phyloP scores from a whole-genome alignment of 2,329 filamentous ascomycete species.

The Verticillium klebahnii region DNA sequence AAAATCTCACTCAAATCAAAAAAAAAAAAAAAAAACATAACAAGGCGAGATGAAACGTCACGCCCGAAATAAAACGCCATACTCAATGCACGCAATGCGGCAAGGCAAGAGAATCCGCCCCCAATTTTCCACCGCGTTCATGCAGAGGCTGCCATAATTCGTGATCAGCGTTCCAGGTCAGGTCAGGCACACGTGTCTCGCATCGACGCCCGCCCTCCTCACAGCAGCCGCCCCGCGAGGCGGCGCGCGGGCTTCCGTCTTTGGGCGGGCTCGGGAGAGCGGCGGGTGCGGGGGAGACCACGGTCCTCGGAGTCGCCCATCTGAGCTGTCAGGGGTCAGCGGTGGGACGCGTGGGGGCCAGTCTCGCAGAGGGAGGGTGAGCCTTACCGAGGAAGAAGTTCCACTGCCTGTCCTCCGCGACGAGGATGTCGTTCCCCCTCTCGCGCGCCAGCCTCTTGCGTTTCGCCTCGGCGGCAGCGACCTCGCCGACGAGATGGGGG shows the following conservation, averaged over 20 bases:
- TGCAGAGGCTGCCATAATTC: background rate
- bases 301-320: slow-evolving; percentile 46
- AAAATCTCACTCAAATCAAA: too few relatives aligned
- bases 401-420: slow-evolving; percentile 55
- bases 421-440: slow-evolving; percentile 48
- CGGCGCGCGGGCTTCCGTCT: slow-evolving; percentile 35
- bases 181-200: background rate
- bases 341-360: background rate
- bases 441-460: slow-evolving; percentile 54
- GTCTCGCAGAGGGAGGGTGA: background rate
- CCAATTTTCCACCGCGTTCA: background rate
- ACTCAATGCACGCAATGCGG: background rate
- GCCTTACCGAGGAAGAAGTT: slow-evolving; percentile 55
- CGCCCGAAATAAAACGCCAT: background rate
- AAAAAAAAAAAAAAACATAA: background rate
- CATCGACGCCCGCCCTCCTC: background rate
- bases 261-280: slow-evolving; percentile 25
- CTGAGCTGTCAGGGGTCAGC: slow-evolving; percentile 32
- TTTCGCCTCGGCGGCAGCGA: slow-evolving; percentile 53
- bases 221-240: slow-evolving; percentile 27
- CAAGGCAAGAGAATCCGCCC: background rate
- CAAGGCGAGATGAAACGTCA: background rate
- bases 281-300: slow-evolving; percentile 39
- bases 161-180: background rate
- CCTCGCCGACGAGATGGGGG: slow-evolving; percentile 62